Percentiles rank a stretch among this genome's conserved stretches.
phyloP scores from a whole-genome alignment of 73 alveolate species.

The Urostyla sp. region DNA sequence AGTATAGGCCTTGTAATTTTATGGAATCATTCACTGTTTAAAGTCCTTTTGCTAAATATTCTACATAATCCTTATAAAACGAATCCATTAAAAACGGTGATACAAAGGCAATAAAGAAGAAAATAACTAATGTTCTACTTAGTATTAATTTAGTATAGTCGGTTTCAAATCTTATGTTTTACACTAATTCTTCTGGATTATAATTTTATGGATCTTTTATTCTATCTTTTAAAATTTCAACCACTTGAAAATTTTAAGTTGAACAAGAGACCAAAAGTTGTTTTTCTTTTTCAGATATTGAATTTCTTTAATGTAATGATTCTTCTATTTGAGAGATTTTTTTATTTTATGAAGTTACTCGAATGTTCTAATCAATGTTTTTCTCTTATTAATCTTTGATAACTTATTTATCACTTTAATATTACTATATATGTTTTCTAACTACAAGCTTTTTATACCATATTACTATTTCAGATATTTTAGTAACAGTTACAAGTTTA shows the following conservation, averaged over 20 bases:
- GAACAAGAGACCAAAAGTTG: not conserved
- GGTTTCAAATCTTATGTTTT: not conserved
- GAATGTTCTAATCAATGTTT: not conserved
- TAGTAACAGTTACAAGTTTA: conserved; percentile 12
- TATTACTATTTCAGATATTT: conserved; percentile 4
- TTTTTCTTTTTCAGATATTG: not conserved
- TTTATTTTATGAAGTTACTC: not conserved
- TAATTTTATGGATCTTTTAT: conserved; percentile 15
- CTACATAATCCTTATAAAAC: conserved; percentile 16
- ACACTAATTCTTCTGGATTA: not conserved
- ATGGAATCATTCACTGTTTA: not conserved
- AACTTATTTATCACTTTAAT: conserved; percentile 18
- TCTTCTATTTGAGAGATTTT: not conserved
- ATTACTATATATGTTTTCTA: not conserved
- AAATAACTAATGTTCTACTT: conserved; percentile 30
- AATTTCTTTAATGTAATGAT: not conserved
- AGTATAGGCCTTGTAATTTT: not conserved
- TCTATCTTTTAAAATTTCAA: conserved; percentile 9
- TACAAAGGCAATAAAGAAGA: conserved; percentile 25
- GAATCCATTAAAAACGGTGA: conserved; percentile 43
- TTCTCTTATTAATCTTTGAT: conserved; percentile 26
- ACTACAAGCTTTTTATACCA: not conserved
- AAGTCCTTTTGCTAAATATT: not conserved
- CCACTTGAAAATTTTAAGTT: not conserved
- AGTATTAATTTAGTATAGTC: conserved; percentile 15